Base-by-base conservation (phyloP, 1,139 yeast species). In the Suhomyces coccinellae region DNA sequence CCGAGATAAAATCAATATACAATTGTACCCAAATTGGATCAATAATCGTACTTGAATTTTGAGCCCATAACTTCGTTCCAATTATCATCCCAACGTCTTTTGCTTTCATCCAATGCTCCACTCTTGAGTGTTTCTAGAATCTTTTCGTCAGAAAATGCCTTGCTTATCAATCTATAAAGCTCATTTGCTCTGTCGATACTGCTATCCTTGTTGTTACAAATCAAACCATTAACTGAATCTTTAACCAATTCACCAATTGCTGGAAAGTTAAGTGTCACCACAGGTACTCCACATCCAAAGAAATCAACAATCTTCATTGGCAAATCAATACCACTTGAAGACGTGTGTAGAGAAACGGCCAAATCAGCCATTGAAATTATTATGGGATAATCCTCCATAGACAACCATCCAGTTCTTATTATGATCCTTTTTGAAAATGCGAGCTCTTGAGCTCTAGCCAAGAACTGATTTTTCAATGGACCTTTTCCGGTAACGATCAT, bases 301-400 rank as follows among this genome's bases (percentile, higher is more conserved):
- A 93, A 84, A 59, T 93, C 99, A 8, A 93, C 85, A 34, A 93
- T 87, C 63, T 95, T 95, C 99, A 95, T 95, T 0, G 99, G 99
- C 47, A 95, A 72, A 59, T 95, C 99, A 49, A 88, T 75, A 0
- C 99, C 99, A 44, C 96, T 86, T 32, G 96, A 87, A 0, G 98
- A 90, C 4, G 85, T 80, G 63, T 95, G 99, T 47, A 95, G 70
- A 0, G 98, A 93, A 1, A 95, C 77, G 4, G 97, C 98, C 29
- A 91, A 59, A 60, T 93, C 97, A 4, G 97, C 95, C 7, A 82
- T 67, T 3, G 85, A 84, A 31, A 95, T 63, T 1, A 93, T 67
- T 40, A 71, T 64, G 0, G 97, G 97, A 60, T 95, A 95, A 51
- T 89, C 93, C 47, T 84, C 90, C 3, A 82, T 70, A 0, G 84